Evolutionary conservation across 1,139 yeast species (phyloP), one percentile per base, ranked within the genome.

Genomic region (Hansenula sp.): DNA sequence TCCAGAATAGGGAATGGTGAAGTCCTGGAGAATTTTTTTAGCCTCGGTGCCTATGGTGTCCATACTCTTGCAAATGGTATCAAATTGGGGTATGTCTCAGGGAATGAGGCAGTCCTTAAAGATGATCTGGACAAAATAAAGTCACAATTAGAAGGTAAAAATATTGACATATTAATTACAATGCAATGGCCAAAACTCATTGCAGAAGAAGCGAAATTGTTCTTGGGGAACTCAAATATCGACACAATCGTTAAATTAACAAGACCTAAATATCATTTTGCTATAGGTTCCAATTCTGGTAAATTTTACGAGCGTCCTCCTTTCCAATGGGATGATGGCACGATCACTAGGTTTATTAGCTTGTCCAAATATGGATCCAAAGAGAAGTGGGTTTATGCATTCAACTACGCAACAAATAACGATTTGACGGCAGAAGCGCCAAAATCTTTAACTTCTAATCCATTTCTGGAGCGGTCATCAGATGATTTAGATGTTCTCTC

Each of bases 321-420:
- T 0, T 84, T 83, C 52, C 56, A 63, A 39, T 83, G 89, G 87
- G 53, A 55, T 2, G 53, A 54, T 17, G 50, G 53, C 4, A 42
- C 47, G 27, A 65, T 72, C 1, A 77, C 87, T 0, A 68, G 93
- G 43, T 84, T 84, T 54, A 73, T 85, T 19, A 82, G 89, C 58
- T 60, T 85, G 40, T 84, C 78, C 0, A 70, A 71, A 45, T 82
- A 75, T 57, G 84, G 81, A 0, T 66, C 76, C 11, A 66, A 65
- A 3, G 68, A 68, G 6, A 81, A 81, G 62, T 86, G 93, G 91
- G 82, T 79, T 49, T 85, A 85, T 63, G 94, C 93, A 0, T 84
- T 84, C 53, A 73, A 70, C 38, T 57, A 36, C 82, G 32, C 55
- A 57, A 21, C 10, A n/a, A 10, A 9, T 27, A 19, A 58, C 12